phyloP scores from a whole-genome alignment of 2,329 filamentous ascomycete genomes.

The Stachybotrys chlorohalonatus region DNA sequence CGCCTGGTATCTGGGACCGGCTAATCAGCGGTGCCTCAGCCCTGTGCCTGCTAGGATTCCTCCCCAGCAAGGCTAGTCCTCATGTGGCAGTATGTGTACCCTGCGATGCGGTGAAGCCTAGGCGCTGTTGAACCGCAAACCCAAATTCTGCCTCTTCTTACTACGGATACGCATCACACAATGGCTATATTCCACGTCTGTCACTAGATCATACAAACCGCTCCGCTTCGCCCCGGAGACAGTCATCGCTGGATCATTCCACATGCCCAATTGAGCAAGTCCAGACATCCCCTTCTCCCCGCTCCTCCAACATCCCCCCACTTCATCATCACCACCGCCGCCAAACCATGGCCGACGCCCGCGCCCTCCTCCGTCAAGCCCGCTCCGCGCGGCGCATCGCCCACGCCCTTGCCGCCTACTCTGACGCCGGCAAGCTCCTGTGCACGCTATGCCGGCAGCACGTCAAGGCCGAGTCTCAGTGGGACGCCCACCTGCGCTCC shows the following conservation, averaged over 20 bases:
- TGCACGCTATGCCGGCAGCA: slow-evolving; percentile 58
- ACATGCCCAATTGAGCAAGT: neutral
- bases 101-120: neutral
- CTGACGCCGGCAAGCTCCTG: slow-evolving; percentile 55
- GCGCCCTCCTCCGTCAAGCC: slow-evolving; percentile 70
- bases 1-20: neutral
- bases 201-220: neutral
- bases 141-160: neutral
- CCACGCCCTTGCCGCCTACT: slow-evolving; percentile 60
- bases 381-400: slow-evolving; percentile 64
- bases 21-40: neutral
- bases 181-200: neutral
- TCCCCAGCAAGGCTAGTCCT: neutral
- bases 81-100: neutral
- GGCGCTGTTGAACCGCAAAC: neutral
- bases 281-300: neutral
- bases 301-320: slow-evolving; percentile 2
- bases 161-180: neutral
- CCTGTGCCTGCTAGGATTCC: neutral
- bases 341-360: slow-evolving; percentile 62
- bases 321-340: slow-evolving; percentile 3
- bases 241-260: neutral
- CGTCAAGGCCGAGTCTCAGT: slow-evolving; percentile 57
- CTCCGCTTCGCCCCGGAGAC: neutral
- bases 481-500: slow-evolving; percentile 53